phyloP scores from a whole-genome alignment of 257 asterid genomes.

The Marsdenia floribunda region DNA sequence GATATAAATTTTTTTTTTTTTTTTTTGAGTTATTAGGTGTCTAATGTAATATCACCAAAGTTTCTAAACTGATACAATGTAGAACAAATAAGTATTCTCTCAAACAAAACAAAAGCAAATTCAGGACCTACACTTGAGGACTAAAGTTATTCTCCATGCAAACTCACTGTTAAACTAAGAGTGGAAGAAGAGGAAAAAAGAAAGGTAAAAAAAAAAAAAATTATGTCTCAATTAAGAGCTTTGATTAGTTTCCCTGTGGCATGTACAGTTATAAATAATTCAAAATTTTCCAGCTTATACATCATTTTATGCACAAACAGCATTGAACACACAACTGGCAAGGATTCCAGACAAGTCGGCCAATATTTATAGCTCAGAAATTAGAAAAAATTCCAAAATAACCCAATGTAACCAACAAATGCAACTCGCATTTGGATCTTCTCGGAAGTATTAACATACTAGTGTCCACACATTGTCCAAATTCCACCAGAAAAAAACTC shows the following conservation, averaged over 20 bases:
- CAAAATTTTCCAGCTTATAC: neutral
- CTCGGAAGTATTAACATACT: neutral
- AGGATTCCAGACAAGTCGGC: neutral
- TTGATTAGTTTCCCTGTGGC: neutral
- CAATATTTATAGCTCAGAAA: neutral
- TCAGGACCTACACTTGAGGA: neutral
- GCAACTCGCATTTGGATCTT: conserved; percentile 10
- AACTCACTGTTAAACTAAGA: neutral
- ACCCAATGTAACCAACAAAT: neutral
- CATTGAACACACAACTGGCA: neutral
- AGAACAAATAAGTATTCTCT: neutral
- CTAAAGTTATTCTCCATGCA: neutral
- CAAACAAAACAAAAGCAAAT: neutral
- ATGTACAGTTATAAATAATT: neutral
- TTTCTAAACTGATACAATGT: neutral
- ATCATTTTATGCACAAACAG: neutral
- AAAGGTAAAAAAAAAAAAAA: neutral
- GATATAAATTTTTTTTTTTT: neutral
- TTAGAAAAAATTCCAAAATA: neutral
- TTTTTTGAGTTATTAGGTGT: no score
- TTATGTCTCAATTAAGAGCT: neutral
- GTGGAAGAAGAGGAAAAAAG: neutral
- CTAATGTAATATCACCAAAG: neutral
- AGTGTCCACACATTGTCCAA: conserved; percentile 27
- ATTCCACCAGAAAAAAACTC: conserved; percentile 5